A percentile compares a stretch with the other conserved stretches of the same genome.
Evolutionary conservation across 371 early-diverging fungal genomes (phyloP).

Genomic region (Entomophthora muscae): DNA sequence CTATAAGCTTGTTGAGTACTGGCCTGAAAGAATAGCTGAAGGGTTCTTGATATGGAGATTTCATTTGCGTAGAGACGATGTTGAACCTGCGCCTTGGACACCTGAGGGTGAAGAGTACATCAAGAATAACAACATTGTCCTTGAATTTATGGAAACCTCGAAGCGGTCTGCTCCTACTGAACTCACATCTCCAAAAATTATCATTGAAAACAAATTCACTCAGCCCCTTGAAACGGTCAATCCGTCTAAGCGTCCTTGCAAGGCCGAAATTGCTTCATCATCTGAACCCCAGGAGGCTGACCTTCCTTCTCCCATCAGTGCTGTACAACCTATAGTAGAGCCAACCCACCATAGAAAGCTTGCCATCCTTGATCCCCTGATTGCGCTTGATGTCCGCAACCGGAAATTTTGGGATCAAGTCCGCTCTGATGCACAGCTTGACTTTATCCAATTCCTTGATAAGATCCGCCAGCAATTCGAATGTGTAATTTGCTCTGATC

Average conservation of each 20-base stretch:
- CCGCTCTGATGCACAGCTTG: not conserved
- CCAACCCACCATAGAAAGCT: not conserved
- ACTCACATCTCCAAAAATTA: not conserved
- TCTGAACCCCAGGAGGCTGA: not conserved
- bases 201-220: not conserved
- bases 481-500: not conserved
- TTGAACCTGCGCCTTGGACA: conserved; percentile 42
- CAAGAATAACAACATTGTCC: conserved; percentile 11
- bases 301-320: not conserved
- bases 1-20: conserved; percentile 40
- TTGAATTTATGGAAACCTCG: not conserved
- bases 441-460: not conserved
- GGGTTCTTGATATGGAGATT: conserved; percentile 20
- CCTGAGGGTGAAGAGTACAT: conserved; percentile 20
- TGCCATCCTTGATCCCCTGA: not conserved
- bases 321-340: not conserved
- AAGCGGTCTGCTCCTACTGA: not conserved
- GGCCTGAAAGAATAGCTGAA: conserved; percentile 21
- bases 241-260: not conserved
- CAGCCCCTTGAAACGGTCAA: not conserved
- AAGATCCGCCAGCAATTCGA: not conserved
- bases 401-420: not conserved
- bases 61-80: conserved; percentile 37
- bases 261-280: not conserved
- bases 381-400: not conserved